A percentile compares a stretch with the other conserved stretches of the same genome.
phyloP scores from a whole-genome alignment of 2,329 filamentous ascomycete genomes.

The Pestalotiopsis fici region DNA sequence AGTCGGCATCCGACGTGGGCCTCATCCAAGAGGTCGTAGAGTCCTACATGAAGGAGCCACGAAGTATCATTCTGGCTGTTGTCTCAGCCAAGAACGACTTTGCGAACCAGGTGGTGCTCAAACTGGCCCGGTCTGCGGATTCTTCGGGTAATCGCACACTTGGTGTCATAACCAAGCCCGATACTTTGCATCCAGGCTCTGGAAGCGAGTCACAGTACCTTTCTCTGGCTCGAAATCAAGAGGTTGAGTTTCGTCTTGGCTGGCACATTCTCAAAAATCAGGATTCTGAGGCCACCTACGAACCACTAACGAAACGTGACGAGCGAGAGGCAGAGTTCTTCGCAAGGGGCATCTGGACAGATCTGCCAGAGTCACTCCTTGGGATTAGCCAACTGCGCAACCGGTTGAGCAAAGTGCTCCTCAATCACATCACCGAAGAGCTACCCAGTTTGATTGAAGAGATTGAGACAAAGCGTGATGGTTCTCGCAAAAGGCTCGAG shows the following conservation, averaged over 20 bases:
- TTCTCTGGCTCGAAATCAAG: slow-evolving; percentile 43
- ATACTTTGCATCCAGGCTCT: slow-evolving; percentile 34
- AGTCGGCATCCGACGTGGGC: slow-evolving; percentile 43
- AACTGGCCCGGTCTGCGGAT: slow-evolving; percentile 39
- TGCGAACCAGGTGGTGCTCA: slow-evolving; percentile 59
- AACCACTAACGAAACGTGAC: slow-evolving; percentile 35
- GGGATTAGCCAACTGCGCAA: slow-evolving; percentile 49
- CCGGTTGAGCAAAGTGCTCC: slow-evolving; percentile 52
- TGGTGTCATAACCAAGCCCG: slow-evolving; percentile 53
- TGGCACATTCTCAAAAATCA: slow-evolving; percentile 56
- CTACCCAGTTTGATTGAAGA: slow-evolving; percentile 46
- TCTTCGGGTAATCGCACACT: slow-evolving; percentile 43
- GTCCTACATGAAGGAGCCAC: slow-evolving; percentile 54
- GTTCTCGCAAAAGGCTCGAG: slow-evolving; percentile 37
- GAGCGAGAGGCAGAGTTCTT: slow-evolving; percentile 44
- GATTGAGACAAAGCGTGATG: slow-evolving; percentile 35
- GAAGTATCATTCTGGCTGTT: slow-evolving; percentile 63
- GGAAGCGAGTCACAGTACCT: slow-evolving; percentile 40
- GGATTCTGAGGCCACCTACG: slow-evolving; percentile 34
- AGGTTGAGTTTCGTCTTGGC: slow-evolving; percentile 48
- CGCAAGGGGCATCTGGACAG: slow-evolving; percentile 37
- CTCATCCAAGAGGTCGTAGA: slow-evolving; percentile 49
- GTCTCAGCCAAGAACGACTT: slow-evolving; percentile 58
- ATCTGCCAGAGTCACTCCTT: slow-evolving; percentile 33
- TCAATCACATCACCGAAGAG: slow-evolving; percentile 44